Evolutionary conservation across 305 asterid species (phyloP), one percentile per base, ranked within the genome.

Genomic region (Ajuga reptans): DNA sequence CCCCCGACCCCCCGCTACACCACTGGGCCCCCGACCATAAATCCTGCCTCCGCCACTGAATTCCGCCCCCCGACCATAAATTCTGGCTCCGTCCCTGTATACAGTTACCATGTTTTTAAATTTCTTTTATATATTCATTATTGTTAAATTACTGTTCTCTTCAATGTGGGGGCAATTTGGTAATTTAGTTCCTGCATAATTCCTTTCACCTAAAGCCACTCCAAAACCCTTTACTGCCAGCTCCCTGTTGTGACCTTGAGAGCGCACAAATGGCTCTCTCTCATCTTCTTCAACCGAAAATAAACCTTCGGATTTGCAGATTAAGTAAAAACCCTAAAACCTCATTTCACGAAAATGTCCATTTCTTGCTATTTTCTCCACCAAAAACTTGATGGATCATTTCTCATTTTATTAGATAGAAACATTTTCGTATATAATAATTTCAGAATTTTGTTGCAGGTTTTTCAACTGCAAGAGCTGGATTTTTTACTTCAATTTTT

Each of bases 201-300:
- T 7, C 29, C 10, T 33, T 61, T 5, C 6, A 29, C 51, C 41
- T 4, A 54, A 72, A 75, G 69, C 79, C 78, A 39, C 74, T 63
- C 47, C 66, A 17, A 72, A 72, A 76, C 66, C 79, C 79, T 78
- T 61, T 1, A 9, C 9, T 14, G 6, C 57, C 2, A 10, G 12
- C 11, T 34, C 27, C 47, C n/a, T 45, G 59, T 14, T 15, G 36
- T 61, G 50, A 47, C 33, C 9, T 24, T 61, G 50, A 49, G 68
- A 66, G 72, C 42, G 45, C 61, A 27, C 53, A 71, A 62, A 80
- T 80, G 84, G 75, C 81, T 36, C 75, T 80, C 72, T 60, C 67
- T 65, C 77, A 16, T 60, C 70, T 73, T 47, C 75, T 73, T 49
- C 79, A 51, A 49, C 77, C 75, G 43, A 80, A 71, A 57, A 50